A percentile compares a stretch with the other conserved stretches of the same genome.
phyloP scores from a whole-genome alignment of 2,329 filamentous ascomycete species.

The Fusarium algeriense region DNA sequence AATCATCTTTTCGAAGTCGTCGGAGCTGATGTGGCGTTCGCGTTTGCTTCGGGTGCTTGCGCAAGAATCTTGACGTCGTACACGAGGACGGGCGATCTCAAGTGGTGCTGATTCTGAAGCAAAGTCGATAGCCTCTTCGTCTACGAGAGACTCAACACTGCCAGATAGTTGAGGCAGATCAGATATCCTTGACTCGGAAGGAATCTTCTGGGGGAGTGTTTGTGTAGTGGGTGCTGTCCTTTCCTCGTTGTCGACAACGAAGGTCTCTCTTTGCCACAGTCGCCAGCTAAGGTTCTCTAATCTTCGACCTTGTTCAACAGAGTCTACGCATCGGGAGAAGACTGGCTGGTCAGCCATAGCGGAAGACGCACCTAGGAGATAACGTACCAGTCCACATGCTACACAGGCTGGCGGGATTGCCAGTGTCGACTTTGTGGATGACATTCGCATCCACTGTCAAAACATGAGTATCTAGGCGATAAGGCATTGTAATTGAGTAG shows the following conservation, averaged over 20 bases:
- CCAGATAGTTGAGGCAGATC: slow-evolving; percentile 79
- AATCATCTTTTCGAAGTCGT: slow-evolving; percentile 94
- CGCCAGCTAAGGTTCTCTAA: slow-evolving; percentile 97
- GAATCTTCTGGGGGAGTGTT: slow-evolving; percentile 64
- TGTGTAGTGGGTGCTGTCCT: slow-evolving; percentile 60
- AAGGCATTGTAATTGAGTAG: too few relatives aligned
- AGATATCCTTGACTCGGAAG: slow-evolving; percentile 56
- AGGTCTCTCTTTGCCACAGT: slow-evolving; percentile 85
- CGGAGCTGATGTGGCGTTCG: slow-evolving; percentile 92
- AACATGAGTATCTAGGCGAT: slow-evolving; percentile 84
- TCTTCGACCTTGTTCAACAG: slow-evolving; percentile 90
- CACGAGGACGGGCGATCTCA: slow-evolving; percentile 74
- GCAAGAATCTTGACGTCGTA: slow-evolving; percentile 78
- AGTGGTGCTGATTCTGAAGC: slow-evolving; percentile 65
- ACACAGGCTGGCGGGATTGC: slow-evolving; percentile 91
- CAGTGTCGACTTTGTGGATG: slow-evolving; percentile 94
- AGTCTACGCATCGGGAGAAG: slow-evolving; percentile 93
- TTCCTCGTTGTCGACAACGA: slow-evolving; percentile 78
- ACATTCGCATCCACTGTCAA: slow-evolving; percentile 91
- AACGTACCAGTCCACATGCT: slow-evolving; percentile 98
- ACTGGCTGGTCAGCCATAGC: slow-evolving; percentile 73
- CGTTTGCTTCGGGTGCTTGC: slow-evolving; percentile 77
- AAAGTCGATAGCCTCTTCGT: slow-evolving; percentile 75
- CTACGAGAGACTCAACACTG: slow-evolving; percentile 80
- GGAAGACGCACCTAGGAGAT: too few relatives aligned